A percentile compares a stretch with the other conserved stretches of the same genome.
These are phyloP conservation scores for Ceratobasidium sp. DNA, from an alignment of 1,284 basidiomycete genomes.

Conservation along the genomic window DNA sequence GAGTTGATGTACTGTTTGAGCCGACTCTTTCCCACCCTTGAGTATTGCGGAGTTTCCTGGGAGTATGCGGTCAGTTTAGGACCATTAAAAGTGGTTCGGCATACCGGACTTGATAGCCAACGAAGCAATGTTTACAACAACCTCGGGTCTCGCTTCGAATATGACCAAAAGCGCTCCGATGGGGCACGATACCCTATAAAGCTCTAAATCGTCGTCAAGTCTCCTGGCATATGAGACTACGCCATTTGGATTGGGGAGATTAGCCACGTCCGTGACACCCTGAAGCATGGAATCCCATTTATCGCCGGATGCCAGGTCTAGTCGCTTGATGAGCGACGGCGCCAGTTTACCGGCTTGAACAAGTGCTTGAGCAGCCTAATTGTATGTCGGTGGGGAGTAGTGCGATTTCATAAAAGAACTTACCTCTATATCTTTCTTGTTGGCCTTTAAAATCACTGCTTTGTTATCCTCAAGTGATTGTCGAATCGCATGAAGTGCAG, in stretches of 20 bases:
- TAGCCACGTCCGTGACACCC: constrained; percentile 85
- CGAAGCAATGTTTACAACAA: constrained; percentile 95
- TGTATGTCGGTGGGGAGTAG: constrained; percentile 1
- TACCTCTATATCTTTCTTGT: constrained; percentile 79
- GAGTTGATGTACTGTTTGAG: constrained; percentile 74
- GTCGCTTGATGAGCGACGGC: constrained; percentile 76
- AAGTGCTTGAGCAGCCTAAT: constrained; percentile 75
- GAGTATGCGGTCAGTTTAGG: constrained; percentile 28
- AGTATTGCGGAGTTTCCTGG: constrained; percentile 91
- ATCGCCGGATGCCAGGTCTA: constrained; percentile 82
- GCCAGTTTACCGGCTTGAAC: constrained; percentile 85
- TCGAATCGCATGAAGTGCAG: constrained; percentile 73
- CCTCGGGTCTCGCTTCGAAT: constrained; percentile 97
- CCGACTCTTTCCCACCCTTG: constrained; percentile 96
- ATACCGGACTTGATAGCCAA: constrained; percentile 95
- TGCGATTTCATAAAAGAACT: constrained; percentile 25
- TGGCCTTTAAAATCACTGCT: constrained; percentile 75
- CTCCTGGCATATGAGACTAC: constrained; percentile 85
- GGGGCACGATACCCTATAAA: constrained; percentile 94
- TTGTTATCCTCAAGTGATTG: constrained; percentile 67
- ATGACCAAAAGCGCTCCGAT: constrained; percentile 97
- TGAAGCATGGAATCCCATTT: constrained; percentile 96
- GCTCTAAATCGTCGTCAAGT: constrained; percentile 83
- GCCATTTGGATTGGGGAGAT: constrained; percentile 85
- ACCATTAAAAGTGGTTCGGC: constrained; percentile 2